These are phyloP conservation scores for Citrullus mucosospermus DNA, from an alignment of 306 rosid species.

Conservation along the genomic window DNA sequence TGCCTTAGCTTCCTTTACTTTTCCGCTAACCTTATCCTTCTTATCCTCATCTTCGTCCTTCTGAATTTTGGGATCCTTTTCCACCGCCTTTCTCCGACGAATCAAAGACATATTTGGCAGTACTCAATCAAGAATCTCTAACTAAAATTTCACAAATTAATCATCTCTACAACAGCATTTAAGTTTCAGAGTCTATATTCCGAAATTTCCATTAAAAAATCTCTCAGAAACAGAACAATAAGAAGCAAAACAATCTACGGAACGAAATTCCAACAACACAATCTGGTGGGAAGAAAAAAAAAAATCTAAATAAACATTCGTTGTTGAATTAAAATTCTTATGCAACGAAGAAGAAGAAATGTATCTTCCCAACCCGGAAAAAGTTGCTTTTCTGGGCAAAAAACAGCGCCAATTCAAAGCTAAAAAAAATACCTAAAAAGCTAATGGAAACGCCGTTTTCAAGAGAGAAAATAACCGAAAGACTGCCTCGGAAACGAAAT, in stretches of 20 bases:
- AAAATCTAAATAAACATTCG: not conserved
- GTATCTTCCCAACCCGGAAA: not conserved
- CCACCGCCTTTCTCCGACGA: slow-evolving; percentile 48
- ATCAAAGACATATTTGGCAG: slow-evolving; percentile 31
- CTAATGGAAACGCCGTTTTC: not conserved
- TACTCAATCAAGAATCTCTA: not conserved
- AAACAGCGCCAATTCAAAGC: not conserved
- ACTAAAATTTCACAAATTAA: not conserved
- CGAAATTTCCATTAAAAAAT: not conserved
- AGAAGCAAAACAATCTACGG: not conserved
- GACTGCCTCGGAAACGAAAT: not conserved
- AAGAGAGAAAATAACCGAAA: not conserved
- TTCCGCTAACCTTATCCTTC: not conserved
- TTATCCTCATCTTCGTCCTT: slow-evolving; percentile 7
- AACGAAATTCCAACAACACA: not conserved
- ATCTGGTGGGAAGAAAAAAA: not conserved
- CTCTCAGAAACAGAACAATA: not conserved
- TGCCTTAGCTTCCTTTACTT: slow-evolving; percentile 8
- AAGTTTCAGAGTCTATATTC: not conserved
- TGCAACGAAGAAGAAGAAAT: not conserved
- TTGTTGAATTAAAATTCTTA: not conserved
- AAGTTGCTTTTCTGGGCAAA: not conserved
- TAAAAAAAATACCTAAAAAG: not conserved
- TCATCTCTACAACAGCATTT: not conserved
- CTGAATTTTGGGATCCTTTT: slow-evolving; percentile 21